Evolutionary conservation across 345 rosid genomes (phyloP).

Genomic region (Pseudoturritis turrita): DNA sequence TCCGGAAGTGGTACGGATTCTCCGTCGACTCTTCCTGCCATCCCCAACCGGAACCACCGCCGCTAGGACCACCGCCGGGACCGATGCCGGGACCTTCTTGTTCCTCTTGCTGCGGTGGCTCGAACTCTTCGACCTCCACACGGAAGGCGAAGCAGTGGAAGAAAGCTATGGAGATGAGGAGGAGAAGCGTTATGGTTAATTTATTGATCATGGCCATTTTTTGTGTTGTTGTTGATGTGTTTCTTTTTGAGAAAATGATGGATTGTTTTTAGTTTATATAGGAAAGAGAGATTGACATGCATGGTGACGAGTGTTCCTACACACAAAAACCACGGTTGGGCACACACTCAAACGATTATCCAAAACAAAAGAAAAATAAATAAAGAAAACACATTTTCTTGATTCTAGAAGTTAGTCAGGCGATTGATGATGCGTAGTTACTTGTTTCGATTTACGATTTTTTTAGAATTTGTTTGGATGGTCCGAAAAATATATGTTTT

Average conservation of each 20-base stretch:
- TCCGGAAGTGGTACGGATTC: constrained; percentile 39
- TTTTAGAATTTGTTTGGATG: background rate
- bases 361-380: background rate
- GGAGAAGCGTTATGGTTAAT: background rate
- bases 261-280: constrained; percentile 9
- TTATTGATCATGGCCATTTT: constrained; percentile 5
- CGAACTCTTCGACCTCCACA: constrained; percentile 28
- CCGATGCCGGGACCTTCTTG: background rate
- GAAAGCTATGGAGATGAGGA: constrained; percentile 16
- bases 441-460: background rate
- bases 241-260: background rate
- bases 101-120: constrained; percentile 24
- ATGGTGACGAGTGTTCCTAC: constrained; percentile 37
- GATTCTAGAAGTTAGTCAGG: background rate
- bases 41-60: background rate
- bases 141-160: constrained; percentile 20
- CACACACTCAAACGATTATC: constrained; percentile 11
- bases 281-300: constrained; percentile 24
- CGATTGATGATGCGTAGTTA: too few relatives aligned
- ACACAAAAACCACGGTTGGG: background rate
- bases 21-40: constrained; percentile 3
- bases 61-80: background rate
- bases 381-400: background rate
- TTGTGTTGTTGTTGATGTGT: background rate
- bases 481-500: background rate